Conservation (phyloP, 345 rosid species). For the Eucalyptus erythrocorys region DNA sequence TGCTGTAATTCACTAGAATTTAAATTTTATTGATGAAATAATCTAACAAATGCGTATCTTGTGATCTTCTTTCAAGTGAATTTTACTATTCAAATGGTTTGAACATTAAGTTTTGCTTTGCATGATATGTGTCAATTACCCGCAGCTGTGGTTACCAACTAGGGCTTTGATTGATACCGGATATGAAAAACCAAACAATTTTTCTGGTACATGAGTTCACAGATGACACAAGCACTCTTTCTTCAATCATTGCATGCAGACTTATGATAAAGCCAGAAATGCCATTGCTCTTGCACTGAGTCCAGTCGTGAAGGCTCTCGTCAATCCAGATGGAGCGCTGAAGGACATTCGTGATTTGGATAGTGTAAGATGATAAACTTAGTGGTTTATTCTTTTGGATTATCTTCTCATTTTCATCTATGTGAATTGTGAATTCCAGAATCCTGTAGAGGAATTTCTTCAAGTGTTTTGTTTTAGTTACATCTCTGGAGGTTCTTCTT, state of each 20-base stretch:
- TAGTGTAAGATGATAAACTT: constrained; percentile 34
- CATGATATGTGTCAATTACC: background rate
- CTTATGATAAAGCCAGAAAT: constrained; percentile 92
- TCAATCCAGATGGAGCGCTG: constrained; percentile 90
- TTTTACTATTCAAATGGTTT: background rate
- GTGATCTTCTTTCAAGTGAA: background rate
- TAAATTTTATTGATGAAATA: background rate
- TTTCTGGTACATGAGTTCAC: background rate
- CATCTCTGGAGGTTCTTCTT: background rate
- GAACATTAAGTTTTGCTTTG: background rate
- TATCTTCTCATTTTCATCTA: background rate
- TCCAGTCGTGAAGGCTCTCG: constrained; percentile 88
- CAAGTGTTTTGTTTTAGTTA: background rate
- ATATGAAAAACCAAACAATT: background rate
- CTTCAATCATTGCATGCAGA: constrained; percentile 19
- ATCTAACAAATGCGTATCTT: background rate
- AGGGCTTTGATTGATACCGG: background rate
- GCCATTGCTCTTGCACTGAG: constrained; percentile 91
- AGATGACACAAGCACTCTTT: background rate
- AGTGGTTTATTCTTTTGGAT: background rate
- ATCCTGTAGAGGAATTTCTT: background rate
- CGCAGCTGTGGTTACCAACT: background rate
- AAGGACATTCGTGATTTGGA: constrained; percentile 78
- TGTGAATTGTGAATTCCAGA: background rate
- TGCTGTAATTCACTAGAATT: background rate